Evolutionary conservation across 805 yeast genomes (phyloP), one percentile per base, ranked within the genome.

Genomic region (Zygoascus tannicola): DNA sequence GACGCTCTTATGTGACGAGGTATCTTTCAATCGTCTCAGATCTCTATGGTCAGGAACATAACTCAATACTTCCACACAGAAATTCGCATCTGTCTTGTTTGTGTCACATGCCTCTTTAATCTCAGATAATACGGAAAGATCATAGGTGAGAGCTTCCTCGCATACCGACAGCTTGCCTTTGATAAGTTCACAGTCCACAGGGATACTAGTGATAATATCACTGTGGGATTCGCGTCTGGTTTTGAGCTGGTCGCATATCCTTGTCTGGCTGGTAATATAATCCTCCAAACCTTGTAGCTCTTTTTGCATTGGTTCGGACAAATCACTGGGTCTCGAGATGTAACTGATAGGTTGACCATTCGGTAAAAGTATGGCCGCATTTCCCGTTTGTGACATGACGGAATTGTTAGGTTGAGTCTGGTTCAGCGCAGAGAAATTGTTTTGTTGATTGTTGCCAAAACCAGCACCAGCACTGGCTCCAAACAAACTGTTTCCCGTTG

Each of bases 201-300:
- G 80, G 14, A 77, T 71, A 35, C 76, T 66, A 23, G 68, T 65
- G 21, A 77, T 65, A 44, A 70, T 64, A 36, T 65, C 67, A 34
- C 68, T 68, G 39, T 74, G 75, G 22, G 64, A 62, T 18, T 55
- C 57, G 36, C 57, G 47, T 50, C 68, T 67, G 30, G 66, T 60
- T 35, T 67, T 60, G 37, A 77, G 64, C 12, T 75, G 74, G 12
- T 75, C 75, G 35, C 78, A 72, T 38, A 73, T 70, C 44, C 69
- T 64, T 40, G 68, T 70, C 60, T 77, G 81, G 23, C 70, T 64
- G 40, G 68, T 67, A 47, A 77, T 77, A 53, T 77, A 76, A 22
- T 65, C 60, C 54, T 77, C 81, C 38, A 76, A 65, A 38, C 63
- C 71, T 49, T 76, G 78, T n/a, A 77, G 59, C 50, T 75, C 78